phyloP scores from a whole-genome alignment of 352 stramenopile genomes.

The Globisporangium heterothallicum region DNA sequence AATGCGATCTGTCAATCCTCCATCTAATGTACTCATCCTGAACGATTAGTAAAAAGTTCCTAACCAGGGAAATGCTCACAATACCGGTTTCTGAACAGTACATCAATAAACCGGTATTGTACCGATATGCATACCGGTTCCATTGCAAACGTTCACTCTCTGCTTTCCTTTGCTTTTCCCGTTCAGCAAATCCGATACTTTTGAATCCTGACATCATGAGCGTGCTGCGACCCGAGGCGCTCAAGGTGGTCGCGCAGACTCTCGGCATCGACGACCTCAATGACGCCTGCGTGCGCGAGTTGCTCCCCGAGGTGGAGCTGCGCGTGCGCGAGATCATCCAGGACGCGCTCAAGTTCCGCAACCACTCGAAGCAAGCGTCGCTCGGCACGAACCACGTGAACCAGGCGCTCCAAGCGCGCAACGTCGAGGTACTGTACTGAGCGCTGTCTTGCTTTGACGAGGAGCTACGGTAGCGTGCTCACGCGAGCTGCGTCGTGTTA shows the following conservation, averaged over 20 bases:
- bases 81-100: no score
- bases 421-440: constrained; percentile 64
- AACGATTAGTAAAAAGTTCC: no score
- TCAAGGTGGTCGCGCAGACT: constrained; percentile 70
- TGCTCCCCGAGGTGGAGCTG: constrained; percentile 77
- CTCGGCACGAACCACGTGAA: constrained; percentile 70
- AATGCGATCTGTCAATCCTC: no score
- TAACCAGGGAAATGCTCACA: no score
- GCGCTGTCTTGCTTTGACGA: not conserved
- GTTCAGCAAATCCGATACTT: not conserved
- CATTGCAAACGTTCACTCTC: no score
- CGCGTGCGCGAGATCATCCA: constrained; percentile 79
- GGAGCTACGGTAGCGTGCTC: no score
- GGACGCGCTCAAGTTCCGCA: constrained; percentile 82
- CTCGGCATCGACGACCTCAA: constrained; percentile 66
- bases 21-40: no score
- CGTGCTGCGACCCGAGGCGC: constrained; percentile 58
- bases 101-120: no score
- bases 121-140: no score
- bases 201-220: constrained; percentile 41
- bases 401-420: constrained; percentile 64
- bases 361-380: constrained; percentile 52
- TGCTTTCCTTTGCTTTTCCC: not conserved
- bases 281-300: constrained; percentile 52
- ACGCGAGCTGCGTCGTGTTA: no score